phyloP scores from a whole-genome alignment of 1,284 basidiomycete species.

The Leucoagaricus sp. region DNA sequence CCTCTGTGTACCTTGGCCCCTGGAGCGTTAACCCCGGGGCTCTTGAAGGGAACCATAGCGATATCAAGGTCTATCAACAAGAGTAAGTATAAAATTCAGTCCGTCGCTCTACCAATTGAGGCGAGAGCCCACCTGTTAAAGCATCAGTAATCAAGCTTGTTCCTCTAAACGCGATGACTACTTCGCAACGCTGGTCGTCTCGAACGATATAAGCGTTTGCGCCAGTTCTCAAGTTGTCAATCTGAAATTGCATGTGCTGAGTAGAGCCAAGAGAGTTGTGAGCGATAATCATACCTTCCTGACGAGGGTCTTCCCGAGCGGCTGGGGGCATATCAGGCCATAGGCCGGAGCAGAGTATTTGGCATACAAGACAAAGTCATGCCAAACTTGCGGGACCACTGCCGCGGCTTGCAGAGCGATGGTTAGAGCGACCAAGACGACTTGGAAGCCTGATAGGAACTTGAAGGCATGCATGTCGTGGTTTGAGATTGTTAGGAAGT shows the following conservation, averaged over 20 bases:
- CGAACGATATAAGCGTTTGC: slow-evolving; percentile 44
- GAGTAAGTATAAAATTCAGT: no score
- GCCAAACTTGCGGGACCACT: slow-evolving; percentile 25
- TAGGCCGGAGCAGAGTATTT: slow-evolving; percentile 46
- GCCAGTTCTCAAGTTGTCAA: slow-evolving; percentile 22
- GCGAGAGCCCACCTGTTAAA: slow-evolving; percentile 29
- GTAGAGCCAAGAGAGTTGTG: not conserved
- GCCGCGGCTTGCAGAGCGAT: not conserved
- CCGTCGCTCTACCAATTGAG: not conserved
- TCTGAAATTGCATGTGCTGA: no score
- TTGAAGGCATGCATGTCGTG: not conserved
- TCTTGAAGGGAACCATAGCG: no score
- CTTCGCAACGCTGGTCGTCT: slow-evolving; percentile 42
- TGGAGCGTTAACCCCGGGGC: no score
- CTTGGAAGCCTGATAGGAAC: not conserved
- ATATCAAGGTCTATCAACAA: no score
- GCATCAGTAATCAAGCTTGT: slow-evolving; percentile 31
- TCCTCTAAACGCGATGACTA: slow-evolving; percentile 44
- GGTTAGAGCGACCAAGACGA: not conserved
- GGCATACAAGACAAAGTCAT: slow-evolving; percentile 41
- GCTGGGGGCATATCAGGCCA: slow-evolving; percentile 39
- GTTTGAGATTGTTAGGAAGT: not conserved
- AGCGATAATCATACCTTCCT: slow-evolving; percentile 29
- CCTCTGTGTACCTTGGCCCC: slow-evolving; percentile 39
- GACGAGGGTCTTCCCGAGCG: slow-evolving; percentile 41